Base-by-base conservation (phyloP, 2,329 filamentous ascomycete genomes). In the Fusarium sp. region DNA sequence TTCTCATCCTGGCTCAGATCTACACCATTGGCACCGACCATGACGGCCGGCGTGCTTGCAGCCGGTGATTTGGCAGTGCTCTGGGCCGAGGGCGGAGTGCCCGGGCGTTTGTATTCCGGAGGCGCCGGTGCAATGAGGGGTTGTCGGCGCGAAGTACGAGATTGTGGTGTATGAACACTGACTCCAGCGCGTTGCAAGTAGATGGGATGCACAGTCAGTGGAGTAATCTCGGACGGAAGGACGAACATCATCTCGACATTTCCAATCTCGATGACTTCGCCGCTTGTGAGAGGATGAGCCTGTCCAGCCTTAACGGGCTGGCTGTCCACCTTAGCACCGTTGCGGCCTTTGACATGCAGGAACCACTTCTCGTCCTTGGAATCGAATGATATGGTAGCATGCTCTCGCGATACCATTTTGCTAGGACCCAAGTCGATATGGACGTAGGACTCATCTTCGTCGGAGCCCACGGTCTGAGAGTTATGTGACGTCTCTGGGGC, bases 201-300 rank as follows among this genome's bases (percentile, higher is more conserved):
- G 77, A 85, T 89, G 28, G 88, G 88, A 79, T 93, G 90, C 69
- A 97, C 91, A 53, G 89, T 87, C 32, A 95, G 87, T 30, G 90
- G 89, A 63, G 85, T 86, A 51, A 90, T 87, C 74, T 93, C 92
- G 30, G 90, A 90, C 1, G 96, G 96, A n/a, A 97, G 90, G 54
- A 98, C 94, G 82, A 99, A 99, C 87, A 98, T 96, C 96, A 99
- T 99, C 85, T 99, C 96, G 2, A 96, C 93, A 60, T 94, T 94
- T 77, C 93, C 93, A 79, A 98, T 94, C 79, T 98, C 95, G 66
- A 99, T 92, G 48, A 98, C 94, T 80, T 96, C 92, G 66, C 96
- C 96, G 78, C 95, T 98, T 47, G 90, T 90, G 32, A 99, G 87
- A 36, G 90, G 85, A 39, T 90, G 88, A 41, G 90, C 87, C 44